phyloP scores from a whole-genome alignment of 164 flowering plant genomes.

The Aristolochia californica region DNA sequence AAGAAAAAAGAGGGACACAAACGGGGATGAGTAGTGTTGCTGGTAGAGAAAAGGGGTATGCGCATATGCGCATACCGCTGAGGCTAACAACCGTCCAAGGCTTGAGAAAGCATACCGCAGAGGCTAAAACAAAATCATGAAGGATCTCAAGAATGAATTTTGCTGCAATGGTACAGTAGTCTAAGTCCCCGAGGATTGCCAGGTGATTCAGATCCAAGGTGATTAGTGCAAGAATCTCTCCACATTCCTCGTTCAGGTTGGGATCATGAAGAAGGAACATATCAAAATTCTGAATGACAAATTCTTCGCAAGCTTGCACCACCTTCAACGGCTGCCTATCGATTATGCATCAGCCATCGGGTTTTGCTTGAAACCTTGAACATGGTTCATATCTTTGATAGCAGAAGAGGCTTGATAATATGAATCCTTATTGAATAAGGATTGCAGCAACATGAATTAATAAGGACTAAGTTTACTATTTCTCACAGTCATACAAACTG shows the following conservation, averaged over 20 bases:
- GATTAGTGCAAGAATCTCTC: constrained; percentile 73
- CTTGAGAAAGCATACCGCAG: constrained; percentile 36
- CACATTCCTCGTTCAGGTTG: constrained; percentile 38
- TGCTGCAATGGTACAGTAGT: constrained; percentile 79
- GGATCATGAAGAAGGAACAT: constrained; percentile 50
- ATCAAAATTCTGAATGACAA: constrained; percentile 67
- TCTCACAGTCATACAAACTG: too few species aligned
- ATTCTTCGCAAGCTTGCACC: too few species aligned
- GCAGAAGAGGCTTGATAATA: too few species aligned
- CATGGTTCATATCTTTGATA: too few species aligned
- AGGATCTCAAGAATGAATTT: constrained; percentile 57
- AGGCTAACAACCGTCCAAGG: constrained; percentile 76
- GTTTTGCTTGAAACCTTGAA: too few species aligned
- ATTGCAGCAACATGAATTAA: too few species aligned
- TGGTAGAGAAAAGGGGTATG: constrained; percentile 52
- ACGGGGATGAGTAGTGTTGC: too few species aligned
- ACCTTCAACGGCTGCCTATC: too few species aligned
- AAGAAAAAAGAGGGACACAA: too few species aligned
- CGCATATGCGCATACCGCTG: constrained; percentile 68
- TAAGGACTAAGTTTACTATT: too few species aligned
- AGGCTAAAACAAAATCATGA: constrained; percentile 66
- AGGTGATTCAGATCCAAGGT: constrained; percentile 64
- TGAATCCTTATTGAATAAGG: too few species aligned
- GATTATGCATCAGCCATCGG: too few species aligned
- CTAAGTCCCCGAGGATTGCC: constrained; percentile 51